Conservation (phyloP, 2,329 filamentous ascomycete species). For the Colletotrichum tabaci region DNA sequence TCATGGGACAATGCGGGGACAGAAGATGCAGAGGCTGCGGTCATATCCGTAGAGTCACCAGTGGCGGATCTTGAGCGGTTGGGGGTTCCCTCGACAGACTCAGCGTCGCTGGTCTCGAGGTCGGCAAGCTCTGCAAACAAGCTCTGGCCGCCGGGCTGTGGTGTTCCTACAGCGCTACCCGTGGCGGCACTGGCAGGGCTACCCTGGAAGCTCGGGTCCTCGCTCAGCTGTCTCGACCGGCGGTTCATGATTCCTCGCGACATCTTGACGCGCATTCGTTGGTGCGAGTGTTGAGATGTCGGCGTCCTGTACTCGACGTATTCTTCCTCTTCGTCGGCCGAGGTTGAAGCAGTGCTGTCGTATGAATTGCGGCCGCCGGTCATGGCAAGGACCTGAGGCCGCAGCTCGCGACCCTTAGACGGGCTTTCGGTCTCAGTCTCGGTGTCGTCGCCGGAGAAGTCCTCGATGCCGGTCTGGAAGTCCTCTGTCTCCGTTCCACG, state of each 20-base stretch:
- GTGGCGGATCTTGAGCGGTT: slow-evolving; percentile 66
- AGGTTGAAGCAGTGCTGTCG: slow-evolving; percentile 91
- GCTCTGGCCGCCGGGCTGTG: slow-evolving; percentile 76
- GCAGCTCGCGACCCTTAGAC: slow-evolving; percentile 60
- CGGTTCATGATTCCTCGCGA: slow-evolving; percentile 74
- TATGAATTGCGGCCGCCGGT: slow-evolving; percentile 75
- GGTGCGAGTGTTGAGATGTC: slow-evolving; percentile 70
- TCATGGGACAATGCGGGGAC: slow-evolving; percentile 66
- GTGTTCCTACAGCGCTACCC: slow-evolving; percentile 64
- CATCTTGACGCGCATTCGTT: slow-evolving; percentile 80
- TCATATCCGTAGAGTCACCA: slow-evolving; percentile 62
- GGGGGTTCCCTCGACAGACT: slow-evolving; percentile 72
- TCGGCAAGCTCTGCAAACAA: slow-evolving; percentile 92
- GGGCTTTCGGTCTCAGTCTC: slow-evolving; percentile 87
- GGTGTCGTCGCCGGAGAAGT: slow-evolving; percentile 78
- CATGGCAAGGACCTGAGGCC: slow-evolving; percentile 59
- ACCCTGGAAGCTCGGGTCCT: slow-evolving; percentile 70
- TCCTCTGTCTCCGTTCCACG: slow-evolving; percentile 90
- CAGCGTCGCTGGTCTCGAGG: slow-evolving; percentile 82
- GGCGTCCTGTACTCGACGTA: slow-evolving; percentile 71
- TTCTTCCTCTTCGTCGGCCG: slow-evolving; percentile 78
- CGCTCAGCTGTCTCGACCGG: slow-evolving; percentile 73
- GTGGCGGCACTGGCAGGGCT: slow-evolving; percentile 72
- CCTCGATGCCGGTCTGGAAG: slow-evolving; percentile 94
- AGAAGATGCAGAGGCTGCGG: slow-evolving; percentile 62